Evolutionary conservation across 192 early-diverging fungal genomes (phyloP), one percentile per base, ranked within the genome.

Genomic region (Linnemannia schmuckeri): DNA sequence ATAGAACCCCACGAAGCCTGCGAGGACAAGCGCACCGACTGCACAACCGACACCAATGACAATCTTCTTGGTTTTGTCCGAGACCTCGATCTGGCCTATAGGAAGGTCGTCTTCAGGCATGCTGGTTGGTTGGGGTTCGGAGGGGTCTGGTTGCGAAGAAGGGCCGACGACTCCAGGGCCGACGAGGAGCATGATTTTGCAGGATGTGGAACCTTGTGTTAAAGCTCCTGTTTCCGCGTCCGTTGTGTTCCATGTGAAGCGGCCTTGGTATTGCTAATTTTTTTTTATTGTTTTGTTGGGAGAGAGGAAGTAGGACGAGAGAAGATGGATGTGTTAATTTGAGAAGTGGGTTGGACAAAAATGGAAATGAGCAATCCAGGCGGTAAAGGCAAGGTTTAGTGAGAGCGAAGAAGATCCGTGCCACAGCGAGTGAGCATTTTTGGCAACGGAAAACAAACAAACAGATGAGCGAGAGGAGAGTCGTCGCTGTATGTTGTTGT

Each of bases 191-290:
- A 86, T 81, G 27, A 17, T 49, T 20, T 86, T 86, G 74, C 84
- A 86, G 5, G 18, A 24, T 3, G 75, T 49, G 6, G 61, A 52
- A 22, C 79, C 78, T 9, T 20, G 57, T 5, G 30, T 41, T 17
- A 40, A 0, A 1, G 44, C 37, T 33, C 75, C 75, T 41, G 84
- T 86, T 9, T 35, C 57, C 0, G 75, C 46, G 41, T 86, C 70
- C 18, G 69, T 68, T 35, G 33, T 81, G n/a, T 71, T 55, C 84
- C 84, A 86, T 33, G 77, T 57, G 42, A 74, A 81, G 0, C 42
- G 46, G 4, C 79, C 84, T 81, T 77, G 79, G 20, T 77, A 86
- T 86, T 86, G 84, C 84, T 86, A 86, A 35, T 66, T 57, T 20
- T 57, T 44, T 44, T 44, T 44, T 44, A 4, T 46, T 46, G 44